These are phyloP conservation scores for Usnea hakonensis DNA, from an alignment of 495 filamentous ascomycete species.

Conservation along the genomic window DNA sequence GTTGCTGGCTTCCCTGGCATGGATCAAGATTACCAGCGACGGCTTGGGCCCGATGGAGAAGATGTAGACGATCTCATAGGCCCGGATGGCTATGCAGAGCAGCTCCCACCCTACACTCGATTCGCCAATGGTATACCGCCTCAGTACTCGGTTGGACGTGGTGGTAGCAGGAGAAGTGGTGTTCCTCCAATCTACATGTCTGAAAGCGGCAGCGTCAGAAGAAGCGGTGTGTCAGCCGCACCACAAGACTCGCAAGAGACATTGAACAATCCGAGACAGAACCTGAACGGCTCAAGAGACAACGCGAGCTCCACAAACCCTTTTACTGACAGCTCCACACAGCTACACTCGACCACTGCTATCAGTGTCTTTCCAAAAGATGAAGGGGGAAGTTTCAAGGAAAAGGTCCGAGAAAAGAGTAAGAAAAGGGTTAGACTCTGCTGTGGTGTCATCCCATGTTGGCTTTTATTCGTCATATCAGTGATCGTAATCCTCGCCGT, in stretches of 20 bases:
- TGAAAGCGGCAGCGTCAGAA: conserved; percentile 4
- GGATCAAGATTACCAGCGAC: conserved; percentile 56
- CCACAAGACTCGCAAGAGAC: conserved; percentile 12
- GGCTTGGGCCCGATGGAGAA: conserved; percentile 71
- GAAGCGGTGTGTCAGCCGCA: not conserved
- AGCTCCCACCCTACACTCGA: conserved; percentile 79
- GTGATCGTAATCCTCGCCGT: conserved; percentile 48
- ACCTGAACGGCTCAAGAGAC: not conserved
- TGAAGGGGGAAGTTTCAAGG: conserved; percentile 38
- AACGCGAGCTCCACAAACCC: conserved; percentile 17
- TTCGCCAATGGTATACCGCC: conserved; percentile 53
- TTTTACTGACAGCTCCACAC: conserved; percentile 39
- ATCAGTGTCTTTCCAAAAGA: conserved; percentile 28
- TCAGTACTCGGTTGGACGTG: conserved; percentile 13
- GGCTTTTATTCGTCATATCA: conserved; percentile 53
- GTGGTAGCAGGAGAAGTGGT: conserved; percentile 1
- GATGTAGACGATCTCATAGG: conserved; percentile 78
- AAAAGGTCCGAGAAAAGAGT: conserved; percentile 51
- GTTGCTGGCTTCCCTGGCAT: conserved; percentile 60
- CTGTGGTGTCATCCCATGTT: conserved; percentile 59
- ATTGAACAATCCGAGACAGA: not conserved
- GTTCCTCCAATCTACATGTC: not conserved
- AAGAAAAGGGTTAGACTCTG: conserved; percentile 47
- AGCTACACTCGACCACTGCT: conserved; percentile 22
- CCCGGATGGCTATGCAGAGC: conserved; percentile 84